phyloP scores from a whole-genome alignment of 1,284 basidiomycete genomes.

The Mycena citricolor region DNA sequence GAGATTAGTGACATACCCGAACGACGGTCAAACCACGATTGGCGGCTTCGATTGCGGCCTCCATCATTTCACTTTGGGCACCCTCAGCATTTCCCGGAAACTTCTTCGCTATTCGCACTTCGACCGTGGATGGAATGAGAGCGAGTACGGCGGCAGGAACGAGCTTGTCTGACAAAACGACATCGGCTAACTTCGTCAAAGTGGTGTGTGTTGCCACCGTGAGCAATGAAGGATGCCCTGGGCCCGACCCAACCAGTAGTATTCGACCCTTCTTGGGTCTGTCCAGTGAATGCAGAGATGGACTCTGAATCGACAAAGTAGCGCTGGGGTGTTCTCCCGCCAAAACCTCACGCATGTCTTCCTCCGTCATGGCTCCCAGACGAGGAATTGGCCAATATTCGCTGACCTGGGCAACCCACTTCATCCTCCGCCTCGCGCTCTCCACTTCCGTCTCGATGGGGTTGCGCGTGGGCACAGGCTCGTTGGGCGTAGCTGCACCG shows the following conservation, averaged over 20 bases:
- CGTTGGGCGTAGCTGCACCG: constrained; percentile 68
- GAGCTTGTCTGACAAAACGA: constrained; percentile 96
- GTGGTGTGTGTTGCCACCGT: constrained; percentile 85
- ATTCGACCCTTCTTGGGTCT: constrained; percentile 61
- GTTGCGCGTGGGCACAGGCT: constrained; percentile 69
- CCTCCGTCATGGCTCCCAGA: constrained; percentile 66
- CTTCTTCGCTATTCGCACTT: constrained; percentile 88
- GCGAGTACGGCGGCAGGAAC: constrained; percentile 88
- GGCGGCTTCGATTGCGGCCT: constrained; percentile 82
- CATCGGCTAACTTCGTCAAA: constrained; percentile 76
- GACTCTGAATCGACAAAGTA: constrained; percentile 19
- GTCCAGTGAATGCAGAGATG: constrained; percentile 34
- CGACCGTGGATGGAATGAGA: constrained; percentile 75
- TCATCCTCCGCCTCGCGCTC: constrained; percentile 63
- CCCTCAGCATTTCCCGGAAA: constrained; percentile 97
- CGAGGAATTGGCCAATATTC: constrained; percentile 91
- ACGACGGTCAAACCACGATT: constrained; percentile 83
- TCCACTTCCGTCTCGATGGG: constrained; percentile 51
- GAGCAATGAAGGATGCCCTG: constrained; percentile 90
- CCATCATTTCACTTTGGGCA: constrained; percentile 93
- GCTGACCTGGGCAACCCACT: constrained; percentile 89
- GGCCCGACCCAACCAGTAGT: constrained; percentile 90
- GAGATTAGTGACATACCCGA: constrained; percentile 53
- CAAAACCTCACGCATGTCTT: constrained; percentile 70
- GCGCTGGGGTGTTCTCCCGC: constrained; percentile 37